A percentile compares a stretch with the other conserved stretches of the same genome.
Evolutionary conservation across 2,329 filamentous ascomycete genomes (phyloP).

Genomic region (Zopfia rhizophila): DNA sequence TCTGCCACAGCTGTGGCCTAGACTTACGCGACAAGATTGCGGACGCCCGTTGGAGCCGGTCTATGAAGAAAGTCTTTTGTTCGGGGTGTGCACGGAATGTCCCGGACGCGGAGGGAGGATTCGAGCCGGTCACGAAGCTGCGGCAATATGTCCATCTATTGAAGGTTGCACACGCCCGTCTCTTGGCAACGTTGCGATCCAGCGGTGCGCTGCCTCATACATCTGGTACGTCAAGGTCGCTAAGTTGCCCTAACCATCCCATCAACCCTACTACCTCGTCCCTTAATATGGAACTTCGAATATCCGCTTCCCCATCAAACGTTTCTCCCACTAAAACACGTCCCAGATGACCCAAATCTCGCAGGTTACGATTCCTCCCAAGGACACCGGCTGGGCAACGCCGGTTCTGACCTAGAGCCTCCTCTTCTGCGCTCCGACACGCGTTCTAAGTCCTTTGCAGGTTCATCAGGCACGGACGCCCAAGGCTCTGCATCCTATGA

Average conservation of each 20-base stretch:
- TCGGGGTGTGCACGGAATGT: slow-evolving; percentile 69
- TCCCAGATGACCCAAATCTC: slow-evolving; percentile 73
- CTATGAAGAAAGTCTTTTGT: slow-evolving; percentile 77
- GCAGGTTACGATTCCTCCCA: slow-evolving; percentile 74
- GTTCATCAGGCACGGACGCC: slow-evolving; percentile 65
- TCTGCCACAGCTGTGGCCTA: slow-evolving; percentile 74
- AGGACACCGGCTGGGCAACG: slow-evolving; percentile 66
- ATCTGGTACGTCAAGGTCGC: slow-evolving; percentile 61
- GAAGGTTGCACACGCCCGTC: slow-evolving; percentile 86
- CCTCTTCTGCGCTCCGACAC: slow-evolving; percentile 71
- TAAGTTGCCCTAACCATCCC: no score
- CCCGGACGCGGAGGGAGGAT: slow-evolving; percentile 68
- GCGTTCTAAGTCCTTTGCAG: slow-evolving; percentile 78
- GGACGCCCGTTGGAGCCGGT: slow-evolving; percentile 77
- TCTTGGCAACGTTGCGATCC: slow-evolving; percentile 85
- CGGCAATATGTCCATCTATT: slow-evolving; percentile 95
- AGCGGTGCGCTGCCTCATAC: slow-evolving; percentile 83
- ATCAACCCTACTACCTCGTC: slow-evolving; percentile 35
- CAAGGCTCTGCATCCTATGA: slow-evolving; percentile 77
- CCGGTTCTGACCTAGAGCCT: slow-evolving; percentile 60
- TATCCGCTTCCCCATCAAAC: slow-evolving; percentile 40
- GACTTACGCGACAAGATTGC: slow-evolving; percentile 75
- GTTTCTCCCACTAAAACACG: slow-evolving; percentile 41
- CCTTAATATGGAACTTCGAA: slow-evolving; percentile 44
- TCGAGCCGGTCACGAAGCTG: slow-evolving; percentile 83